Conservation (phyloP, 108 stramenopile species). For the Cyclotella kingstonii region DNA sequence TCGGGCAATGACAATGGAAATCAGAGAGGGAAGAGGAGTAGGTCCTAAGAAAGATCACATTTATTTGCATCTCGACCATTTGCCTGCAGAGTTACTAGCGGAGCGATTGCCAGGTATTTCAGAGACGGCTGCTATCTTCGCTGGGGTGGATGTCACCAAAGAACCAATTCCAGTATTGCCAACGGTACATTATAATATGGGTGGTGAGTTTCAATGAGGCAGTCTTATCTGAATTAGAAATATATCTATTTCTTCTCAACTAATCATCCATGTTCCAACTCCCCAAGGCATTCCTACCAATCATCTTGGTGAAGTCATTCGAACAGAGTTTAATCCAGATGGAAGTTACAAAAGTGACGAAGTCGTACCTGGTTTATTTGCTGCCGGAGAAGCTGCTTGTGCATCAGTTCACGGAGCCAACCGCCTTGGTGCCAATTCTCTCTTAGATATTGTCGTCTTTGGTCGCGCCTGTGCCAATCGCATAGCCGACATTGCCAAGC, state of each 20-base stretch:
- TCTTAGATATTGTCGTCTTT: constrained; percentile 99
- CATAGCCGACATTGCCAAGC: constrained; percentile 94
- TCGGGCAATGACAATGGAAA: constrained; percentile 99
- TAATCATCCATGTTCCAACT: not conserved
- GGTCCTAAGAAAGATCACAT: constrained; percentile 97
- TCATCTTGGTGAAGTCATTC: constrained; percentile 93
- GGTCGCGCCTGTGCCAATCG: constrained; percentile 96
- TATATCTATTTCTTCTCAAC: constrained; percentile 1
- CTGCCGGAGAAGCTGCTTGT: constrained; percentile 97
- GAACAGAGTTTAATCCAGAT: constrained; percentile 75
- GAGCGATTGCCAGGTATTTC: constrained; percentile 97
- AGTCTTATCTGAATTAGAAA: not conserved
- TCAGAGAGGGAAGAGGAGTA: constrained; percentile 97
- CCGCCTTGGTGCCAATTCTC: constrained; percentile 97
- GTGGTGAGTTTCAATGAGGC: constrained; percentile 26
- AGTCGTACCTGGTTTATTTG: constrained; percentile 96
- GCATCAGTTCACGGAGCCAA: constrained; percentile 99
- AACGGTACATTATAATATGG: constrained; percentile 95
- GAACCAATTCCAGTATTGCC: constrained; percentile 98
- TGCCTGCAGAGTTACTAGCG: constrained; percentile 95
- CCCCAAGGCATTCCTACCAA: constrained; percentile 98
- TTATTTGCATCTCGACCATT: constrained; percentile 98
- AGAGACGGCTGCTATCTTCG: constrained; percentile 98
- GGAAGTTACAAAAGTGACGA: constrained; percentile 60
- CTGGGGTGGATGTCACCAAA: constrained; percentile 99